These are phyloP conservation scores for Aspergillus clavatus DNA, from an alignment of 2,329 filamentous ascomycete genomes.

Conservation along the genomic window DNA sequence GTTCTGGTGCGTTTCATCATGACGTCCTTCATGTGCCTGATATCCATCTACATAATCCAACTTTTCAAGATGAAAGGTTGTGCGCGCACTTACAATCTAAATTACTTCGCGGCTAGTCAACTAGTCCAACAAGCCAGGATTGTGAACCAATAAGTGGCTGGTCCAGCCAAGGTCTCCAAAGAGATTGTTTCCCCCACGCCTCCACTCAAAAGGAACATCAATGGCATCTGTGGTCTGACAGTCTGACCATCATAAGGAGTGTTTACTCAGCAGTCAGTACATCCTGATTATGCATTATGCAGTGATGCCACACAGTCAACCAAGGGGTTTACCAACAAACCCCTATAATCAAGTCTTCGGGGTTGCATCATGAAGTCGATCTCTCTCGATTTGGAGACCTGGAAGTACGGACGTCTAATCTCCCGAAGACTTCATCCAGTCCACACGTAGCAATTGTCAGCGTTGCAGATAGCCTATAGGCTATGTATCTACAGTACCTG, in stretches of 20 bases:
- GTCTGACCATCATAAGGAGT: too few species aligned
- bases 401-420: not conserved
- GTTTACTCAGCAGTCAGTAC: too few species aligned
- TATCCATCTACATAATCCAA: too few species aligned
- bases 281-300: not conserved
- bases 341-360: too few species aligned
- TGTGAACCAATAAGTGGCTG: not conserved
- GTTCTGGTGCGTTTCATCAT: not conserved
- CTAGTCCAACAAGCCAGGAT: not conserved
- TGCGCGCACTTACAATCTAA: not conserved
- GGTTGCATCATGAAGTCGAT: not conserved
- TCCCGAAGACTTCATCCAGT: too few species aligned
- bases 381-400: not conserved
- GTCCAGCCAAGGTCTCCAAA: not conserved
- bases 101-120: not conserved
- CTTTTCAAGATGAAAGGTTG: too few species aligned
- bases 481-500: too few species aligned
- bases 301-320: too few species aligned
- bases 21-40: too few species aligned
- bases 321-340: too few species aligned
- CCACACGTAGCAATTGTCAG: too few species aligned
- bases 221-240: slow-evolving; percentile 10
- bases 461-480: too few species aligned
- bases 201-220: slow-evolving; percentile 10
- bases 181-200: slow-evolving; percentile 14